Conservation (phyloP, 1,139 yeast genomes). For the Yamadazyma kanchanaburiensis region DNA sequence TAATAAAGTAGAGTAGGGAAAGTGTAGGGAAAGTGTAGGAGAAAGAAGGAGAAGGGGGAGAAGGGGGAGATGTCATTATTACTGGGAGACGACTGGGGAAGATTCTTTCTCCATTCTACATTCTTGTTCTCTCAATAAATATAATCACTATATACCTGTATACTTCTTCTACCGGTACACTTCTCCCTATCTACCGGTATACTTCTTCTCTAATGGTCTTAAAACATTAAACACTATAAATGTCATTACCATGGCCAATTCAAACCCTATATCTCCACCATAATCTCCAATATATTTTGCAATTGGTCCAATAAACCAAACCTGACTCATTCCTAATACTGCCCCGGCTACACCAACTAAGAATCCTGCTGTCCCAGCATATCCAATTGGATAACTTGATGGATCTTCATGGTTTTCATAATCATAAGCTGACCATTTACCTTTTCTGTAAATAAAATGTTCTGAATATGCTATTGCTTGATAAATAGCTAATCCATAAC, state of each 20-base stretch:
- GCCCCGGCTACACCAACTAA: conserved; percentile 84
- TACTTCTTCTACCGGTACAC: no score
- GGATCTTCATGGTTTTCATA: conserved; percentile 57
- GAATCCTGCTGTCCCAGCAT: conserved; percentile 75
- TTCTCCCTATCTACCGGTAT: conserved; percentile 54
- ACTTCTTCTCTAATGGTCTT: conserved; percentile 71
- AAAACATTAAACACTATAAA: conserved; percentile 59
- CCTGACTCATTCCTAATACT: conserved; percentile 81
- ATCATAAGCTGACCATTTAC: conserved; percentile 57
- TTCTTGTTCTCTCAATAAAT: no score
- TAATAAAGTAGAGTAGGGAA: no score
- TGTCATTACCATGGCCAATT: conserved; percentile 60
- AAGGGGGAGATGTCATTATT: no score
- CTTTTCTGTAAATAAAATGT: conserved; percentile 72
- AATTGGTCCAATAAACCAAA: conserved; percentile 74
- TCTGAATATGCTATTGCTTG: conserved; percentile 68
- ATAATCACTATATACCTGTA: no score
- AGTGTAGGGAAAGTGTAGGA: no score
- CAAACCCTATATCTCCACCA: conserved; percentile 90
- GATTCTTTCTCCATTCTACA: no score
- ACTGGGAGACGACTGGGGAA: no score
- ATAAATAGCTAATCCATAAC: conserved; percentile 87
- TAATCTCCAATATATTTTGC: conserved; percentile 56
- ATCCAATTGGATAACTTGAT: conserved; percentile 63
- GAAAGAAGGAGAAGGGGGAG: no score